Conservation (phyloP, 2,329 filamentous ascomycete species). For the Botrytis hyacinthi region DNA sequence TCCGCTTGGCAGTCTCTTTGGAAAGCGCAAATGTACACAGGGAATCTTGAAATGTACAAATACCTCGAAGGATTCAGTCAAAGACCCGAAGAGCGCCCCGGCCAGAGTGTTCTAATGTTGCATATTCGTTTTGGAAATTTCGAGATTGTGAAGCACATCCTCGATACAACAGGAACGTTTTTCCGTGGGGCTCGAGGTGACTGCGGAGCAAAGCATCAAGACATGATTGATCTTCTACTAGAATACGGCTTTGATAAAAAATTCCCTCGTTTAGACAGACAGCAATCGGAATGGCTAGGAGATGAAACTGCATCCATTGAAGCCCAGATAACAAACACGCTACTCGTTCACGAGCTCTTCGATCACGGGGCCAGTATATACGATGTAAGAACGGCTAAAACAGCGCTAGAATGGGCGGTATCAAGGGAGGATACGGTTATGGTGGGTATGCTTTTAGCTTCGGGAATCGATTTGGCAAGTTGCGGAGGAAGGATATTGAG, state of each 20-base stretch:
- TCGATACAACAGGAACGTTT: background rate
- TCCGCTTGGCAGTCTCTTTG: accelerated
- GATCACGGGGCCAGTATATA: background rate
- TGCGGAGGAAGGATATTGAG: background rate
- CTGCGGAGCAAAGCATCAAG: background rate
- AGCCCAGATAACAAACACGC: background rate
- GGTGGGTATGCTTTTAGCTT: background rate
- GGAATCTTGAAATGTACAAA: background rate
- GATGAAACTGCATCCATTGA: background rate
- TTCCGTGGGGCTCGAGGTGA: background rate
- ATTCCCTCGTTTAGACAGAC: background rate
- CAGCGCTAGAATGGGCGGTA: background rate
- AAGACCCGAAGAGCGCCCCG: background rate
- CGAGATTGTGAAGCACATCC: background rate
- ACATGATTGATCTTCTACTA: constrained; percentile 11
- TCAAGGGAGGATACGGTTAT: background rate
- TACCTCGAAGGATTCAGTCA: background rate
- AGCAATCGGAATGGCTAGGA: background rate
- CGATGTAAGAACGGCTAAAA: background rate
- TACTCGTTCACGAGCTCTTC: constrained; percentile 16
- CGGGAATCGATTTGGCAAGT: background rate
- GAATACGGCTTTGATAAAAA: background rate
- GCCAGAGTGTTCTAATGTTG: accelerated
- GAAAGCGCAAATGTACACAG: background rate
- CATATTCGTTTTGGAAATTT: background rate